A percentile compares a stretch with the other conserved stretches of the same genome.
Conservation (phyloP, 129 eudicot genomes). For the Flaveria robusta region DNA sequence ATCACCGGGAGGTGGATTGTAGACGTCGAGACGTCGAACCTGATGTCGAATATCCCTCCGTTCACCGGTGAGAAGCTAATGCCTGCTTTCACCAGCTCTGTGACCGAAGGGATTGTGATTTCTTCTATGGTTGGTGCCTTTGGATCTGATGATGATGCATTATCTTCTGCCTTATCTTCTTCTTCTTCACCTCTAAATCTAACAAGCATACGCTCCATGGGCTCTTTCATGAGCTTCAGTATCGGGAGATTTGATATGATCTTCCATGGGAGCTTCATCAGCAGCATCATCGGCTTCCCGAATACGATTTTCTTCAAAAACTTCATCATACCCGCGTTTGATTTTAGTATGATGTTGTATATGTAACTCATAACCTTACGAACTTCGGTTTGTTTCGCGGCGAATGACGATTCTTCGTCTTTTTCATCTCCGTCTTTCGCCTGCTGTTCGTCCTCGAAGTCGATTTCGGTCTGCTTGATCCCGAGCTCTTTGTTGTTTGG, state of each 20-base stretch:
- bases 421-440: neutral
- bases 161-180: slow-evolving; percentile 15
- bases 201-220: slow-evolving; percentile 17
- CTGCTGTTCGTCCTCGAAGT: neutral
- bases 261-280: slow-evolving; percentile 43
- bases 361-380: neutral
- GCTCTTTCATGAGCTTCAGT: slow-evolving; percentile 37
- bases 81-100: slow-evolving; percentile 48
- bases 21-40: slow-evolving; percentile 34
- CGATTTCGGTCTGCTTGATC: slow-evolving; percentile 9
- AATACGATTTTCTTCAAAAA: slow-evolving; percentile 26
- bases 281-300: slow-evolving; percentile 28
- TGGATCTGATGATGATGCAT: neutral
- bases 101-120: slow-evolving; percentile 67
- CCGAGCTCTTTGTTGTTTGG: slow-evolving; percentile 37
- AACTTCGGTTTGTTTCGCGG: neutral
- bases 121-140: slow-evolving; percentile 55
- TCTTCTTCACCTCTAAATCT: neutral
- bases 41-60: slow-evolving; percentile 41
- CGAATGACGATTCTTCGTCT: neutral
- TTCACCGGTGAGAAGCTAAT: slow-evolving; percentile 43
- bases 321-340: slow-evolving; percentile 19
- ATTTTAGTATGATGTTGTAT: neutral
- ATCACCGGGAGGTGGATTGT: slow-evolving; percentile 47
- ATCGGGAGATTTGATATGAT: slow-evolving; percentile 53